phyloP scores from a whole-genome alignment of 1,284 basidiomycete genomes.

The Cutaneotrichosporon sp. region DNA sequence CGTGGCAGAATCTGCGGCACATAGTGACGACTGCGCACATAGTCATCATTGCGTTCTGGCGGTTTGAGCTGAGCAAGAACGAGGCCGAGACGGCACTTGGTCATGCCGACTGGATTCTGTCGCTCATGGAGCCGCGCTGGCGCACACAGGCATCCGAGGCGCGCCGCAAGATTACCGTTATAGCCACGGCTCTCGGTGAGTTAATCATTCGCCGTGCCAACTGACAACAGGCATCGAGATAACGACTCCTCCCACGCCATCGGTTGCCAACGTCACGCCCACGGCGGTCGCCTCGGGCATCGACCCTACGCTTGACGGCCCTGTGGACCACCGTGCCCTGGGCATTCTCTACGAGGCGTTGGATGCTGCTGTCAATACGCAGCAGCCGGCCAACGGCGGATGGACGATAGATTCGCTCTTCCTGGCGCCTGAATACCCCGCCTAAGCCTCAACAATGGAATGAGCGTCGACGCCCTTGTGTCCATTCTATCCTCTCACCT shows the following conservation, averaged over 20 bases:
- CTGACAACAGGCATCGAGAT: conserved; percentile 7
- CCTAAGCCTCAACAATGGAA: no score
- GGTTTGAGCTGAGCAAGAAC: conserved; percentile 17
- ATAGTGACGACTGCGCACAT: conserved; percentile 20
- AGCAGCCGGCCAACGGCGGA: neutral
- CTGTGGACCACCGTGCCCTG: conserved; percentile 2
- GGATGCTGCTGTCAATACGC: conserved; percentile 4
- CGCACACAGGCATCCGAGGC: conserved; percentile 4
- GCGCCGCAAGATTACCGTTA: conserved; percentile 7
- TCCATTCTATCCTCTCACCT: neutral
- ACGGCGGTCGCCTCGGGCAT: neutral
- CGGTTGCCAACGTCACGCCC: neutral
- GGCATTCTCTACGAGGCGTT: conserved; percentile 14
- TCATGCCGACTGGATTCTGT: conserved; percentile 15
- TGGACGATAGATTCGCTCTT: conserved; percentile 15
- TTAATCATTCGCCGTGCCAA: neutral
- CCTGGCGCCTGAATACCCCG: conserved; percentile 2
- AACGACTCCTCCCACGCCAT: neutral
- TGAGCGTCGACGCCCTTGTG: no score
- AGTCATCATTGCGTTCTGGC: conserved; percentile 18
- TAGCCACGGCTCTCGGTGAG: conserved; percentile 11
- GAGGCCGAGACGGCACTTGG: conserved; percentile 18
- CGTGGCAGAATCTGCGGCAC: conserved; percentile 19
- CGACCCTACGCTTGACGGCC: neutral
- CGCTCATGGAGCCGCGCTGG: conserved; percentile 19